Evolutionary conservation across 768 basidiomycete genomes (phyloP).

Genomic region (Lyophyllum atratum): DNA sequence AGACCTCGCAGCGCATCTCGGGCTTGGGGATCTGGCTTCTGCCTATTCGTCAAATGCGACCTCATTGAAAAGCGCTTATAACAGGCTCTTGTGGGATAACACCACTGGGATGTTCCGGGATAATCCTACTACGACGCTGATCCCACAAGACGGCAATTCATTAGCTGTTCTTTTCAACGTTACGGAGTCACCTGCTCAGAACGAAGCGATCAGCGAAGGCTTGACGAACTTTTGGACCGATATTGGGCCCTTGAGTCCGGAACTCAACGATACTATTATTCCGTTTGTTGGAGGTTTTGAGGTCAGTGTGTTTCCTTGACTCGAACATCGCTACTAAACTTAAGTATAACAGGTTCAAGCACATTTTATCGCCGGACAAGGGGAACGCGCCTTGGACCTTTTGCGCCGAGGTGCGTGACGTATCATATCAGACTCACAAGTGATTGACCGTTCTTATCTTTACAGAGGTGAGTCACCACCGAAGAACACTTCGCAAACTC

Average conservation of each 20-base stretch:
- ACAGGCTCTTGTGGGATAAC: constrained; percentile 45
- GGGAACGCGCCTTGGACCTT: constrained; percentile 47
- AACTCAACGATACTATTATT: constrained; percentile 52
- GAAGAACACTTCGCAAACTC: not conserved
- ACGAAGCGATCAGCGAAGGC: constrained; percentile 42
- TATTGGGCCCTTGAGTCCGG: constrained; percentile 48
- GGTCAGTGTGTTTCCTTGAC: constrained; percentile 23
- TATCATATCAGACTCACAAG: not conserved
- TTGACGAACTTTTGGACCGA: constrained; percentile 50
- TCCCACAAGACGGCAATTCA: constrained; percentile 53
- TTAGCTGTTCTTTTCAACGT: constrained; percentile 49
- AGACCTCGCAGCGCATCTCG: constrained; percentile 34
- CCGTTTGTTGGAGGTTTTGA: constrained; percentile 56
- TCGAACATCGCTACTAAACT: not conserved
- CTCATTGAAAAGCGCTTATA: constrained; percentile 40
- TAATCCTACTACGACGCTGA: constrained; percentile 40
- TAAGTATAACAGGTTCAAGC: constrained; percentile 44
- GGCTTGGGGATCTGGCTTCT: constrained; percentile 22
- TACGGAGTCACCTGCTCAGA: constrained; percentile 39
- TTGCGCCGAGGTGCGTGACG: constrained; percentile 31
- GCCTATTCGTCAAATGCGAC: constrained; percentile 35
- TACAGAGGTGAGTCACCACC: constrained; percentile 15
- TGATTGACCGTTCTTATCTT: not conserved
- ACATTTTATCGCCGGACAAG: constrained; percentile 48
- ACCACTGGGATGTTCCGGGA: constrained; percentile 47